These are phyloP conservation scores for Orbilia oligospora DNA, from an alignment of 2,329 filamentous ascomycete species.

Conservation along the genomic window DNA sequence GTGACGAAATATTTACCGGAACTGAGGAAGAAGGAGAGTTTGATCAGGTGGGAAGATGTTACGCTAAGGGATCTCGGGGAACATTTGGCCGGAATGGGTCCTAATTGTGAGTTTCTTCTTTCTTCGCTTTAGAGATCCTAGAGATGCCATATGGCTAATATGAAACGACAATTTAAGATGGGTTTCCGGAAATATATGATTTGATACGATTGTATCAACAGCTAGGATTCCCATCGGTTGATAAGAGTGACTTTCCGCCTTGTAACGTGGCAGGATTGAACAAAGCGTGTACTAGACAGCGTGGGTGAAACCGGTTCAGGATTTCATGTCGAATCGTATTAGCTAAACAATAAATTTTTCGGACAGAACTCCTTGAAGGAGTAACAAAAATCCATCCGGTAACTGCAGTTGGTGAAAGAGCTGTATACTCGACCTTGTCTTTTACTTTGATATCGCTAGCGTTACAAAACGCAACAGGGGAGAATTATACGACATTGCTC, in stretches of 20 bases:
- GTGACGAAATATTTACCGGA: constrained; percentile 67
- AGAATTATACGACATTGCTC: constrained; percentile 63
- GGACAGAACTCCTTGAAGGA: constrained; percentile 65
- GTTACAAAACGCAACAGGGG: constrained; percentile 64
- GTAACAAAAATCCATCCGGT: constrained; percentile 65
- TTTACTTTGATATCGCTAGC: constrained; percentile 67
- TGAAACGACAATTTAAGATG: constrained; percentile 22
- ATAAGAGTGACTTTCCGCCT: constrained; percentile 66
- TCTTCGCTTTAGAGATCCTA: not conserved
- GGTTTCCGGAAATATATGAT: constrained; percentile 28
- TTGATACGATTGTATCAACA: constrained; percentile 65
- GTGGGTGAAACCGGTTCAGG: constrained; percentile 63
- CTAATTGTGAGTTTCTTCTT: constrained; percentile 65
- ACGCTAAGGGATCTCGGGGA: constrained; percentile 67
- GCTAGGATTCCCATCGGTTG: constrained; percentile 67
- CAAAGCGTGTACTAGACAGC: constrained; percentile 65
- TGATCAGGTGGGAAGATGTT: constrained; percentile 67
- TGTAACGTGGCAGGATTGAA: constrained; percentile 67
- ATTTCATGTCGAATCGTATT: no score
- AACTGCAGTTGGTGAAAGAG: constrained; percentile 64
- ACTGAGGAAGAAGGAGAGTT: constrained; percentile 63
- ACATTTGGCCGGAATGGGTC: constrained; percentile 66
- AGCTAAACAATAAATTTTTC: not conserved
- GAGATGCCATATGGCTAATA: not conserved
- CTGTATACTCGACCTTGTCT: constrained; percentile 68